A percentile compares a stretch with the other conserved stretches of the same genome.
Evolutionary conservation across 331 rosid genomes (phyloP).

Genomic region (Saraca asoca): DNA sequence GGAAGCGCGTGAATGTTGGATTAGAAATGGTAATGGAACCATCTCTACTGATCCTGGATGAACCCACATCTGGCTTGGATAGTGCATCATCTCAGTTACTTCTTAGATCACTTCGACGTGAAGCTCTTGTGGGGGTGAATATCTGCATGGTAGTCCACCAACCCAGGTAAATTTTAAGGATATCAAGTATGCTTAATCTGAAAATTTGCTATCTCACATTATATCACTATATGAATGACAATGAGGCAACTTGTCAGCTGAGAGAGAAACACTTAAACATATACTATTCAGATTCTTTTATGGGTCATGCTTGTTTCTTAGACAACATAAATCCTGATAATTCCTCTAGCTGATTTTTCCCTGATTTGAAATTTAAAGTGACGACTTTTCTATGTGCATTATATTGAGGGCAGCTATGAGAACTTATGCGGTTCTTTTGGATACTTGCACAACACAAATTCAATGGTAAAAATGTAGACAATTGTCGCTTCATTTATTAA

Average conservation of each 20-base stretch:
- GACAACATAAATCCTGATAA: too few relatives aligned
- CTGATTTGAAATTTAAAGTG: too few relatives aligned
- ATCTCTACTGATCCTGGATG: constrained; percentile 82
- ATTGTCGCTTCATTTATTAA: constrained; percentile 4
- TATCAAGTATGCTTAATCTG: constrained; percentile 1
- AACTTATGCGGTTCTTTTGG: too few relatives aligned
- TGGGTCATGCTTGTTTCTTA: too few relatives aligned
- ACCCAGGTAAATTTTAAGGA: constrained; percentile 63
- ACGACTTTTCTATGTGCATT: too few relatives aligned
- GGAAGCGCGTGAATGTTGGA: constrained; percentile 88
- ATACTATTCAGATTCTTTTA: too few relatives aligned
- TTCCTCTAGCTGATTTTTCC: too few relatives aligned
- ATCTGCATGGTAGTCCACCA: constrained; percentile 91
- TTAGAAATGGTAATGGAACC: constrained; percentile 93
- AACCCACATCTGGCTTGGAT: constrained; percentile 89
- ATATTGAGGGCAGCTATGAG: too few relatives aligned
- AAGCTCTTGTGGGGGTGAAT: constrained; percentile 89
- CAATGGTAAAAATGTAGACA: too few relatives aligned
- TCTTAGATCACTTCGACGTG: constrained; percentile 78
- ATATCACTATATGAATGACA: background rate
- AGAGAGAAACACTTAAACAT: too few relatives aligned
- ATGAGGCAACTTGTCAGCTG: background rate
- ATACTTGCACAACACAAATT: too few relatives aligned
- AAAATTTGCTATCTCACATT: background rate
- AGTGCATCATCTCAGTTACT: constrained; percentile 82